Percentiles rank a stretch among this genome's conserved stretches.
These are phyloP conservation scores for Calonectria crousiana DNA, from an alignment of 2,329 filamentous ascomycete species.

Conservation along the genomic window DNA sequence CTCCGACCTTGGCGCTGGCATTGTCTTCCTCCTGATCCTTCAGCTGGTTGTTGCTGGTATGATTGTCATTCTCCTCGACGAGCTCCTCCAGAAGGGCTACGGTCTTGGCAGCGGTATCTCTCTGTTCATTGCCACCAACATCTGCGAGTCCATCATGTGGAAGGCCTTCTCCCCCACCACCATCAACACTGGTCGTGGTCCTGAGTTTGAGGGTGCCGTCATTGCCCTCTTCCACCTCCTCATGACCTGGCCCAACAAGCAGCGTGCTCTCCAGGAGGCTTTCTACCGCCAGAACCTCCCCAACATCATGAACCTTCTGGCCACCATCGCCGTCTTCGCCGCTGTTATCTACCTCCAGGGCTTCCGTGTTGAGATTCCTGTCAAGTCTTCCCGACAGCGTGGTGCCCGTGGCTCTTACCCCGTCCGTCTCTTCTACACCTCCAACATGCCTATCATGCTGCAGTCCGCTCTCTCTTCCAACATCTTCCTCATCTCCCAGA, in stretches of 20 bases:
- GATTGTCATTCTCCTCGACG: constrained; percentile 98
- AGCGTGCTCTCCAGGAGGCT: constrained; percentile 95
- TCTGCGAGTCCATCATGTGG: constrained; percentile 99
- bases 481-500: constrained; percentile 98
- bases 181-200: constrained; percentile 98
- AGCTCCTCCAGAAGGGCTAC: constrained; percentile 99
- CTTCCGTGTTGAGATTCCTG: constrained; percentile 99
- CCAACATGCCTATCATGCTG: constrained; percentile 99
- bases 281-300: constrained; percentile 99
- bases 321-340: constrained; percentile 92
- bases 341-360: constrained; percentile 99
- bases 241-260: constrained; percentile 99
- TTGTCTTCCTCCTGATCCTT: constrained; percentile 97
- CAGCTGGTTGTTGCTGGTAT: constrained; percentile 97
- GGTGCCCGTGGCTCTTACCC: constrained; percentile 98
- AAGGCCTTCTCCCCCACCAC: constrained; percentile 99
- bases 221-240: constrained; percentile 98
- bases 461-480: constrained; percentile 99
- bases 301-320: constrained; percentile 98
- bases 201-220: constrained; percentile 98
- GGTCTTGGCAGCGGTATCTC: constrained; percentile 98
- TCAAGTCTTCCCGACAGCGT: constrained; percentile 99
- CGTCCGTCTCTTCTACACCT: constrained; percentile 99
- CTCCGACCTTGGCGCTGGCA: constrained; percentile 95
- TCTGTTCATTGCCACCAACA: constrained; percentile 99